Evolutionary conservation across 2,329 filamentous ascomycete genomes (phyloP), one percentile per base, ranked within the genome.

Genomic region (Ascochyta viciae-villosae): DNA sequence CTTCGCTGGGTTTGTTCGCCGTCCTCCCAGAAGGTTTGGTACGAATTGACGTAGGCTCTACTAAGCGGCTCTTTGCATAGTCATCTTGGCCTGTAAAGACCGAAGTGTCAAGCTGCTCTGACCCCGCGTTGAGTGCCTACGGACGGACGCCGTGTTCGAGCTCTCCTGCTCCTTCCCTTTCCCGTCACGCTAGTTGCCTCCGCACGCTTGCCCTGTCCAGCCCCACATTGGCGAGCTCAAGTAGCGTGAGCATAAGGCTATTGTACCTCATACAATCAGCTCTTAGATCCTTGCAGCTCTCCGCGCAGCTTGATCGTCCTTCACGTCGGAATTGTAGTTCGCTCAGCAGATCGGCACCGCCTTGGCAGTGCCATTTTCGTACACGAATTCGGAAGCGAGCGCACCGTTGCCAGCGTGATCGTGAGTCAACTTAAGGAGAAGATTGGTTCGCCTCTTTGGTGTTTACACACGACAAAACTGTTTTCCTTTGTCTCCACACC

Each of bases 111-210:
- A 35, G 27, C 2, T 43, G 19, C 19, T 39, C 23, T n/a, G 19
- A 13, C 12, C 51, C 39, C 26, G 45, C 40, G 34, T 49, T 16
- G 33, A 49, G 33, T 40, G 51, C 27, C 43, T 19, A 48, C 44
- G n/a, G 6, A 33, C 44, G 39, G 39, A 49, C 19, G 45, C 33
- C 13, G 33, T 26, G 35, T 33, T 43, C 39, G 51, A 54, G 51
- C n/a, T 24, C 31, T 31, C 51, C 37, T 47, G 31, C 33, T 49
- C 45, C 42, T 52, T 27, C 37, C 50, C 15, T 44, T 31, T 44
- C 44, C 51, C 27, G 39, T 49, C 27, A 16, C 44, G 33, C 45
- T 49, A 44, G 39, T 37, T 44, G 37, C 51, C 44, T 54, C 44
- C 50, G 43, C 50, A 43, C 38, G 22, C 39, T 35, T 35, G 34